A percentile compares a stretch with the other conserved stretches of the same genome.
These are phyloP conservation scores for Kazachstania psychrophila DNA, from an alignment of 805 yeast species.

Conservation along the genomic window DNA sequence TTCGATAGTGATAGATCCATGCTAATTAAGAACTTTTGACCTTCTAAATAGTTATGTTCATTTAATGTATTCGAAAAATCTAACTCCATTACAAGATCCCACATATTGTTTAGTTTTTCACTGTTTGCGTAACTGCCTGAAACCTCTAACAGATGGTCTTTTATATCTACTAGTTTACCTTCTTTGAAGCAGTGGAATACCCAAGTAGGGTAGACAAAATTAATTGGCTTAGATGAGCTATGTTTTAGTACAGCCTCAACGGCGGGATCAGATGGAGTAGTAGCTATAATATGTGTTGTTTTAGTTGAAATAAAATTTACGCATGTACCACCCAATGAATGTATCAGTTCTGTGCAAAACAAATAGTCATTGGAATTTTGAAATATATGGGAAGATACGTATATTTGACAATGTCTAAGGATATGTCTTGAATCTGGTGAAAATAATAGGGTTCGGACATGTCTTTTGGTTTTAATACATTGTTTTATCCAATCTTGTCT, in stretches of 20 bases:
- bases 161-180: slow-evolving; percentile 42
- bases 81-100: slow-evolving; percentile 8
- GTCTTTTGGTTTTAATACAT: slow-evolving; percentile 15
- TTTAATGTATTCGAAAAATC: slow-evolving; percentile 4
- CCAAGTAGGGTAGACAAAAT: slow-evolving; percentile 73
- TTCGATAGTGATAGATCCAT: slow-evolving; percentile 48
- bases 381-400: slow-evolving; percentile 29
- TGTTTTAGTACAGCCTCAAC: slow-evolving; percentile 42
- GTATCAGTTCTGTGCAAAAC: slow-evolving; percentile 46
- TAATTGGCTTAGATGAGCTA: slow-evolving; percentile 34
- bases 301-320: slow-evolving; percentile 50
- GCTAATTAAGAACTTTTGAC: slow-evolving; percentile 42
- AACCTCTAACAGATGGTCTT: slow-evolving; percentile 38
- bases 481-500: slow-evolving; percentile 21
- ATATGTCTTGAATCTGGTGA: slow-evolving; percentile 65
- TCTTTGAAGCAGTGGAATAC: slow-evolving; percentile 56
- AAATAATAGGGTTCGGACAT: slow-evolving; percentile 31
- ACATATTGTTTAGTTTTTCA: slow-evolving; percentile 9
- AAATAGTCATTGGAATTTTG: slow-evolving; percentile 55
- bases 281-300: slow-evolving; percentile 72
- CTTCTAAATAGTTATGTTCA: slow-evolving; percentile 31
- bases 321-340: slow-evolving; percentile 70
- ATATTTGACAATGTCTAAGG: slow-evolving; percentile 51
- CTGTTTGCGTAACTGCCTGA: neutral
- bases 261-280: slow-evolving; percentile 48